Evolutionary conservation across 768 basidiomycete species (phyloP).

Genomic region (Cystofilobasidium macerans): DNA sequence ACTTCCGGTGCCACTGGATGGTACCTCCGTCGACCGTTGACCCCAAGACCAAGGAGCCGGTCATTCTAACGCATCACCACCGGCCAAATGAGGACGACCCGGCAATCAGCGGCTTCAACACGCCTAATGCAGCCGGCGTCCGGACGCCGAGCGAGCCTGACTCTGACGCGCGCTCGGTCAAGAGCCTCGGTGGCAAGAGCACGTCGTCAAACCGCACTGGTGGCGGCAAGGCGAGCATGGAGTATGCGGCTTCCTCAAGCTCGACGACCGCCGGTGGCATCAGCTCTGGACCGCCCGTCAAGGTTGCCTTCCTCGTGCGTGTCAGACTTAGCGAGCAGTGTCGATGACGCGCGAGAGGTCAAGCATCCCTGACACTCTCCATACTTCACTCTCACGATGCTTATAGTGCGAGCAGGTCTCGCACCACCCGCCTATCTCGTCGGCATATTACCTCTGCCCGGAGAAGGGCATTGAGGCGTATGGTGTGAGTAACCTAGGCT

Average conservation of each 20-base stretch:
- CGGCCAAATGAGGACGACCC: conserved; percentile 34
- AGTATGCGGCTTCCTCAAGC: not conserved
- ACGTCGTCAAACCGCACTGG: not conserved
- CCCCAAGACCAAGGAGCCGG: conserved; percentile 35
- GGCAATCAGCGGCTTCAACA: conserved; percentile 24
- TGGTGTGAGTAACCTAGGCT: conserved; percentile 42
- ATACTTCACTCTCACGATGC: no score
- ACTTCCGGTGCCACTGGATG: conserved; percentile 40
- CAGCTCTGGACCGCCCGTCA: conserved; percentile 36
- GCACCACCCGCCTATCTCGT: conserved; percentile 91
- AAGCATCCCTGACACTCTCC: no score
- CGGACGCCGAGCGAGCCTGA: not conserved
- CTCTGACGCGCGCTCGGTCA: conserved; percentile 1
- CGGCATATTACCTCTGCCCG: conserved; percentile 69
- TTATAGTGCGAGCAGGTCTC: conserved; percentile 93
- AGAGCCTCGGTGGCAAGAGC: conserved; percentile 4
- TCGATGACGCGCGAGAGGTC: no score
- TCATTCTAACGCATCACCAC: conserved; percentile 37
- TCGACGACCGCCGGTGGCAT: not conserved
- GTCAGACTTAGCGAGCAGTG: not conserved
- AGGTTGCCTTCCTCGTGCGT: conserved; percentile 57
- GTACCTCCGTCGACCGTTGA: conserved; percentile 36
- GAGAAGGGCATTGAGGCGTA: conserved; percentile 56
- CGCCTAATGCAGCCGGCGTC: not conserved
- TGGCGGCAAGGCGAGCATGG: not conserved